A percentile compares a stretch with the other conserved stretches of the same genome.
Evolutionary conservation across 176 grass and related monocot genomes (phyloP).

Genomic region (Puya raimondii): DNA sequence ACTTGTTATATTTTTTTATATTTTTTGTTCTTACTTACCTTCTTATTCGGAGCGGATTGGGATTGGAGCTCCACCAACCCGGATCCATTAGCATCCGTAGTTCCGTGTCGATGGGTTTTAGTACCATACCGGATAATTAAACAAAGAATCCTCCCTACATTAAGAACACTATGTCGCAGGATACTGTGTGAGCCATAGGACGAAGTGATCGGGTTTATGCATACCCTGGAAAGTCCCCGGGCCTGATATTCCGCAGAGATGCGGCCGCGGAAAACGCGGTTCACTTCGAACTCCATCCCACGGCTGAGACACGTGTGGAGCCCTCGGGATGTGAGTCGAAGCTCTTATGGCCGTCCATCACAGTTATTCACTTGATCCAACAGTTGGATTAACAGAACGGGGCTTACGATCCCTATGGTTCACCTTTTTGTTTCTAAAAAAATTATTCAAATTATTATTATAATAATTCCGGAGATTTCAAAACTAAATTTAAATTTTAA

Average conservation of each 20-base stretch:
- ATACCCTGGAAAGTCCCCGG: not conserved
- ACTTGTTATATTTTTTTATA: too few species aligned
- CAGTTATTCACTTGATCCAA: not conserved
- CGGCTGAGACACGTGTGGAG: conserved; percentile 1
- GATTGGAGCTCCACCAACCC: too few species aligned
- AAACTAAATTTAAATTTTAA: not conserved
- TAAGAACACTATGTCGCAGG: too few species aligned
- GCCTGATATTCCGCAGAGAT: not conserved
- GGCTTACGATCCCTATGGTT: not conserved
- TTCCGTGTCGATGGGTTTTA: too few species aligned
- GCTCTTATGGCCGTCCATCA: not conserved
- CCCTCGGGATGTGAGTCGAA: not conserved
- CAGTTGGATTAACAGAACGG: not conserved
- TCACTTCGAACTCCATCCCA: not conserved
- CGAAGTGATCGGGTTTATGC: not conserved
- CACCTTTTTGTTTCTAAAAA: not conserved
- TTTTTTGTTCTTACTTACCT: too few species aligned
- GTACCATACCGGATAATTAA: too few species aligned
- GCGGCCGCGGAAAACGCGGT: not conserved
- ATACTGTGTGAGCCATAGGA: not conserved
- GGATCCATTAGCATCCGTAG: too few species aligned
- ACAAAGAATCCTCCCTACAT: too few species aligned
- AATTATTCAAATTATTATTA: too few species aligned
- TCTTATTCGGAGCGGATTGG: too few species aligned
- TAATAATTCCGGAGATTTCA: too few species aligned